phyloP scores from a whole-genome alignment of 1,139 yeast genomes.

The Eremothecium sinecaudum region DNA sequence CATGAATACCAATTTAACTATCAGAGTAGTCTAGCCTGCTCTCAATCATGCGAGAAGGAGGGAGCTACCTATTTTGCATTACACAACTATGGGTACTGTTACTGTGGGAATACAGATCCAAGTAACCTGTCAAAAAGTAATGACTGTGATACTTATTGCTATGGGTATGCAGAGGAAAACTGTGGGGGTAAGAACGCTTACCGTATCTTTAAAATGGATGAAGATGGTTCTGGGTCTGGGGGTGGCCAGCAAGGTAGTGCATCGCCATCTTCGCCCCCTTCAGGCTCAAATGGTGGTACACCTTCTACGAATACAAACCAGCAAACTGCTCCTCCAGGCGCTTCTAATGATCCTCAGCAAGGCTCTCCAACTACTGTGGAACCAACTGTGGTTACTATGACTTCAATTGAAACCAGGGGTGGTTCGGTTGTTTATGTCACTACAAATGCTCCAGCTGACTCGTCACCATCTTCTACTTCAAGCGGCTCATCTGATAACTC shows the following conservation, averaged over 20 bases:
- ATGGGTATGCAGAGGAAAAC: slow-evolving; percentile 31
- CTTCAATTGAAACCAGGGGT: too few species aligned
- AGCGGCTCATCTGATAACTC: too few species aligned
- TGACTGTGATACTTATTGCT: slow-evolving; percentile 29
- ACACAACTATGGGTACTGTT: slow-evolving; percentile 41
- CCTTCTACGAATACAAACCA: slow-evolving; percentile 5
- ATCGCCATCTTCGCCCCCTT: slow-evolving; percentile 4
- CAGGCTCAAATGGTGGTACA: slow-evolving; percentile 1
- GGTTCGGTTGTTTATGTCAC: too few species aligned
- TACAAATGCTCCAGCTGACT: too few species aligned
- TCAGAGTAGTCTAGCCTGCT: background rate
- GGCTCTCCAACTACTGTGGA: too few species aligned
- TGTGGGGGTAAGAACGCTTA: slow-evolving; percentile 39
- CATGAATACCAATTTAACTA: background rate
- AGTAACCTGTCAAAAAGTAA: slow-evolving; percentile 20
- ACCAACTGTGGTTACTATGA: too few species aligned
- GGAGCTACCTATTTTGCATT: slow-evolving; percentile 45
- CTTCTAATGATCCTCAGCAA: too few species aligned
- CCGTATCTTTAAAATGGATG: slow-evolving; percentile 26
- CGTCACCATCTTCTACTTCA: too few species aligned
- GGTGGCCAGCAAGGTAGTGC: background rate
- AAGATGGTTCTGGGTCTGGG: background rate
- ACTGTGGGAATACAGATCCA: slow-evolving; percentile 44
- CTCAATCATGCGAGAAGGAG: slow-evolving; percentile 11
- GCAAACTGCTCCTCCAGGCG: too few species aligned